Percentiles rank a stretch among this genome's conserved stretches.
These are phyloP conservation scores for Suhomyces tanzawaensis DNA, from an alignment of 805 yeast species.

Conservation along the genomic window DNA sequence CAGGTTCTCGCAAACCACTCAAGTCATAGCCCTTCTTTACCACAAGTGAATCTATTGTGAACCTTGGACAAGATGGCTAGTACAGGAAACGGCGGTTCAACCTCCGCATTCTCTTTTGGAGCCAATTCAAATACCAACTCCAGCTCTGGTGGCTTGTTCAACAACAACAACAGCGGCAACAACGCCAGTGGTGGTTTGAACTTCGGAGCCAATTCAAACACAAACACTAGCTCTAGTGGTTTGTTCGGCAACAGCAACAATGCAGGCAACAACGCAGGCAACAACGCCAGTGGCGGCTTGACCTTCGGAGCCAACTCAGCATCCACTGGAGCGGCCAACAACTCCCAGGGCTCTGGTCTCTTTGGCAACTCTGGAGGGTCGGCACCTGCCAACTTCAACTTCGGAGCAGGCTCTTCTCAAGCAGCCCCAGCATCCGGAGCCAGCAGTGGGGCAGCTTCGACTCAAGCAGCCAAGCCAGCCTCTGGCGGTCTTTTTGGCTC, in stretches of 20 bases:
- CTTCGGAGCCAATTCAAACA: not conserved
- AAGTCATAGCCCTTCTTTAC: no score
- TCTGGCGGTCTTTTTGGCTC: conserved; percentile 10
- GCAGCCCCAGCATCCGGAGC: conserved; percentile 1
- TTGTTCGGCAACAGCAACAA: no score
- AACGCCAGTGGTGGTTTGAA: not conserved
- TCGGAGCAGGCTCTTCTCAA: not conserved
- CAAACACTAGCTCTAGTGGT: no score
- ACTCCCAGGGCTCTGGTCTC: no score
- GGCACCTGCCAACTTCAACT: not conserved
- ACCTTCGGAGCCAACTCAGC: no score
- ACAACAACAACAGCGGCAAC: not conserved
- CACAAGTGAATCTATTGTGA: no score
- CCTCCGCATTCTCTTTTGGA: conserved; percentile 5
- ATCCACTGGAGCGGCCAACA: no score
- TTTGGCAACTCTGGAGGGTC: not conserved
- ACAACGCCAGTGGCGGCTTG: no score
- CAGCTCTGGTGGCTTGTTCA: conserved; percentile 7
- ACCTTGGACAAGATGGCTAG: no score
- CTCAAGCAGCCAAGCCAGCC: conserved; percentile 4
- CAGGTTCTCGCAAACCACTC: no score
- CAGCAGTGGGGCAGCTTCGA: conserved; percentile 4
- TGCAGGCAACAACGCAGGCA: no score
- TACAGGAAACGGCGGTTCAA: not conserved
- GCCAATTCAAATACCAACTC: conserved; percentile 2